Base-by-base conservation (phyloP, 2,329 filamentous ascomycete genomes). In the Fusarium albosuccineum region DNA sequence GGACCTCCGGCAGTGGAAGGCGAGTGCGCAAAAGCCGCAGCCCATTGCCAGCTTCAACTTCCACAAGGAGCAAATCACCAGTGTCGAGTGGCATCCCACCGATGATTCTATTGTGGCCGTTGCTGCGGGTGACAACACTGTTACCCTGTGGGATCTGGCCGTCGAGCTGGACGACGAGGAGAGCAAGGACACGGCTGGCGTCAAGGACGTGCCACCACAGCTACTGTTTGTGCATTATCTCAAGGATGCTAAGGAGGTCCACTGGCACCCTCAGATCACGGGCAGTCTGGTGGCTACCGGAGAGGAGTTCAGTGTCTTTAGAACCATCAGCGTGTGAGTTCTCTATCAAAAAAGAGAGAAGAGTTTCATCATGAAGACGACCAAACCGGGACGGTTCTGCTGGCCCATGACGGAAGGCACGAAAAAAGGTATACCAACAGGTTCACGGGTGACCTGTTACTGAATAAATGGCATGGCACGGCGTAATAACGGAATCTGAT, bases 151-250 rank as follows among this genome's bases (percentile, higher is more conserved):
- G 96, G 96, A 99, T 87, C 80, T 99, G 76, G 94, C 94, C 0
- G 96, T 98, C 59, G 96, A 99, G 83, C 78, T 98, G 64, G 96
- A 99, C 73, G 96, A 98, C 76, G 96, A 99, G 80, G 96, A 98
- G 85, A 97, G 91, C 81, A 92, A 90, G 77, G 93, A 97, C 74
- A 94, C 92, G 5, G 93, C 91, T 0, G 94, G 93, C 54, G 89
- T 95, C 40, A 89, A 92, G 75, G 95, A 97, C 66, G 93, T 98
- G 66, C 96, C 96, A 60, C 93, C 96, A 5, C 96, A 99, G 80
- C 81, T 99, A 73, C 83, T 99, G 67, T 99, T 99, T 79, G 94
- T 97, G 75, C 96, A 99, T 81, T 97, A 97, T 78, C 93, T 97
- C 83, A 92, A 97, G 74, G 90, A 93, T 72, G 94, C 94, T 58